phyloP scores from a whole-genome alignment of 208 protist species.

The Perkinsela sp. region DNA sequence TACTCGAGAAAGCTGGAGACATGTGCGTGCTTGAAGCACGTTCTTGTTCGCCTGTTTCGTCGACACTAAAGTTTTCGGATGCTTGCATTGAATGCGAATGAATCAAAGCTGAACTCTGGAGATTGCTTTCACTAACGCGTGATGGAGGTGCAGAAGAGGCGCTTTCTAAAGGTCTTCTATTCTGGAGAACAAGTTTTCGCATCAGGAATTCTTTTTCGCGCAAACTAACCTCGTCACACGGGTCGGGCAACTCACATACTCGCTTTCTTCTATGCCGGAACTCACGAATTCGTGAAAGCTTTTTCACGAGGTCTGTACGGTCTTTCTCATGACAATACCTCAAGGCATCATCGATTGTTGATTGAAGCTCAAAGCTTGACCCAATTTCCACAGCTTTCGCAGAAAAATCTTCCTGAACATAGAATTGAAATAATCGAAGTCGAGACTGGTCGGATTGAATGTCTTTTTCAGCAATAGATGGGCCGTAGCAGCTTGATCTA shows the following conservation, averaged over 20 bases:
- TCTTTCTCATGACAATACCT: background rate
- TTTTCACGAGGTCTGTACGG: background rate
- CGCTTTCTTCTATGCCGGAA: background rate
- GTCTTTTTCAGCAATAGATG: background rate
- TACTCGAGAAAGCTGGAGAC: no score
- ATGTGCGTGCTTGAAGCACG: no score
- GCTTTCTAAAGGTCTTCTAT: no score
- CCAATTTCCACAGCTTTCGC: background rate
- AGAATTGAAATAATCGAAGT: background rate
- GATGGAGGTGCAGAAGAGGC: no score
- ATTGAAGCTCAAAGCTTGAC: background rate
- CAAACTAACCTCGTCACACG: background rate
- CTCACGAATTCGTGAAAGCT: background rate
- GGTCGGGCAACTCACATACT: background rate
- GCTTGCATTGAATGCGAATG: no score
- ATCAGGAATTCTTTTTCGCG: background rate
- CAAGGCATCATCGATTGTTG: background rate
- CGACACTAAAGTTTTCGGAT: no score
- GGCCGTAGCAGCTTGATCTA: background rate
- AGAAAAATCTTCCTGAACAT: background rate
- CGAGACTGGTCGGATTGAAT: background rate
- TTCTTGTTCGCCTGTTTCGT: no score
- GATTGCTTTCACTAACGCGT: no score
- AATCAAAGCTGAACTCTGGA: no score
- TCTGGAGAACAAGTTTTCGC: no score